Conservation (phyloP, 306 rosid species). For the Gleditsia sinensis region DNA sequence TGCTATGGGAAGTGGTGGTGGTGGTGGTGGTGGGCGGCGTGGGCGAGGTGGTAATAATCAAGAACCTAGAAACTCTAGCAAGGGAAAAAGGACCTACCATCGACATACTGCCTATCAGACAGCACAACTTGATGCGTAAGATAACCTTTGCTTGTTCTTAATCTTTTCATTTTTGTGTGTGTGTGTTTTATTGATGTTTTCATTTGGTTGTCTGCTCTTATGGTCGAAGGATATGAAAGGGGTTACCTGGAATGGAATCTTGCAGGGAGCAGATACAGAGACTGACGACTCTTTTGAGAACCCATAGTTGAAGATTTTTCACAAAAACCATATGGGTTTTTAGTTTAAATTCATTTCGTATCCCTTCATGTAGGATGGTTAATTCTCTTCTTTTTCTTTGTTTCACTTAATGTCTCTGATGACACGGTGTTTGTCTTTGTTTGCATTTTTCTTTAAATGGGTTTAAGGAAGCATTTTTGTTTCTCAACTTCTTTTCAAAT, state of each 20-base stretch:
- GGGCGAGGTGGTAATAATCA: slow-evolving; percentile 35
- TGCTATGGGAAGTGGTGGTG: slow-evolving; percentile 20
- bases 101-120: slow-evolving; percentile 51
- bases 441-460: neutral
- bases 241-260: neutral
- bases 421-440: neutral
- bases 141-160: neutral
- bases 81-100: slow-evolving; percentile 39
- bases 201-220: neutral
- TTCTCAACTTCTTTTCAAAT: neutral
- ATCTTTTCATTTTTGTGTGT: neutral
- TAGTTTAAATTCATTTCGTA: neutral
- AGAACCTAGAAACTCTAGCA: slow-evolving; percentile 29
- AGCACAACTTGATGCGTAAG: slow-evolving; percentile 61
- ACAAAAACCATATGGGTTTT: neutral
- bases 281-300: neutral
- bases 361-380: neutral
- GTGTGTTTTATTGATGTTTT: neutral
- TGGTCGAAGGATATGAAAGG: neutral
- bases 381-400: neutral
- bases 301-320: neutral
- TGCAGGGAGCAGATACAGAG: neutral
- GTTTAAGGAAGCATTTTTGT: neutral
- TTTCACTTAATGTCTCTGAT: neutral
- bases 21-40: slow-evolving; percentile 30